Evolutionary conservation across 1,139 yeast species (phyloP).

Genomic region (Geotrichum carabidarum): DNA sequence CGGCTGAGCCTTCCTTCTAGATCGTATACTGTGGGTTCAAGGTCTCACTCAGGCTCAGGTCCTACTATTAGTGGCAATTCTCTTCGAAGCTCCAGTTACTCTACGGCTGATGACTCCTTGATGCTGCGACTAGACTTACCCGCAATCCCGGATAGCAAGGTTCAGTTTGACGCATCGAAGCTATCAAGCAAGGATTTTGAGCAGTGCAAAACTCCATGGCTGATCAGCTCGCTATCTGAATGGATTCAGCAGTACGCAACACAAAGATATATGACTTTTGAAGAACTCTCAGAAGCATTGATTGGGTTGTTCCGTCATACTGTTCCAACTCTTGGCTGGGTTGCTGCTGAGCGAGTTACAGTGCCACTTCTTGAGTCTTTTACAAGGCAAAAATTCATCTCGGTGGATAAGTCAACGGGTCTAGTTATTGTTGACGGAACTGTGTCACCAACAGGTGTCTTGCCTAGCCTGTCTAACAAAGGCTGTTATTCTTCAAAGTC

Average conservation of each 20-base stretch:
- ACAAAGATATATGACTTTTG: constrained; percentile 46
- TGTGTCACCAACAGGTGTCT: constrained; percentile 42
- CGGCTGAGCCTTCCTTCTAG: constrained; percentile 16
- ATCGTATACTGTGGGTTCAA: constrained; percentile 18
- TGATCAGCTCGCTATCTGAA: constrained; percentile 41
- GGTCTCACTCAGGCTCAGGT: constrained; percentile 13
- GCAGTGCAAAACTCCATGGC: constrained; percentile 49
- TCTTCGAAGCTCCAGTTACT: constrained; percentile 26
- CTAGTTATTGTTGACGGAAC: constrained; percentile 31
- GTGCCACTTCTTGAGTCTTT: constrained; percentile 50
- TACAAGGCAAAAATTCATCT: constrained; percentile 45
- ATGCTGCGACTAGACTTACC: constrained; percentile 35
- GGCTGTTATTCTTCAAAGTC: constrained; percentile 40
- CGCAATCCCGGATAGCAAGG: constrained; percentile 31
- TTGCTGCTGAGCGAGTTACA: constrained; percentile 54
- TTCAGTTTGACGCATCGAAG: constrained; percentile 40
- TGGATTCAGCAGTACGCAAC: constrained; percentile 31
- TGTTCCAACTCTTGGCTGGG: constrained; percentile 49
- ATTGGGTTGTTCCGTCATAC: constrained; percentile 50
- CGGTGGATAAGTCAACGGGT: constrained; percentile 34
- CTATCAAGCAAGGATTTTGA: constrained; percentile 40
- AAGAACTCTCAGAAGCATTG: constrained; percentile 39
- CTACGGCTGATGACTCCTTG: constrained; percentile 28
- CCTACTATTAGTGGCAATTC: constrained; percentile 18
- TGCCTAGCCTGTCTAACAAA: constrained; percentile 40